These are phyloP conservation scores for Conringia planisiliqua DNA, from an alignment of 345 rosid genomes.

Conservation along the genomic window DNA sequence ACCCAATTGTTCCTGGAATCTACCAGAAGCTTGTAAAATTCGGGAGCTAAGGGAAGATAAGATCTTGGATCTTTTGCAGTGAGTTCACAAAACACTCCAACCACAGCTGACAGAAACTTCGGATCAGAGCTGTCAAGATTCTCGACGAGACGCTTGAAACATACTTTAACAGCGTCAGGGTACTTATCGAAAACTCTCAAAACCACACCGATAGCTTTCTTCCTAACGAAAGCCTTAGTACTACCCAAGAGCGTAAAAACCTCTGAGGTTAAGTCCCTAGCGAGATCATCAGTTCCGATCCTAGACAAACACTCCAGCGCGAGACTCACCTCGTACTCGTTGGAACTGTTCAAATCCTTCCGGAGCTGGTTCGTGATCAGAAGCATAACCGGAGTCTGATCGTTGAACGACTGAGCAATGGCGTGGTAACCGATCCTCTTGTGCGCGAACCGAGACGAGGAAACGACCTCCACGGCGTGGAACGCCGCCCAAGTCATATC, in stretches of 20 bases:
- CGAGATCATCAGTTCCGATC: conserved; percentile 76
- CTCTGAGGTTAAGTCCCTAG: conserved; percentile 84
- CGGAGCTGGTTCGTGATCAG: conserved; percentile 84
- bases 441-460: conserved; percentile 65
- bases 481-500: conserved; percentile 93
- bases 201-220: conserved; percentile 71
- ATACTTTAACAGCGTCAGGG: conserved; percentile 85
- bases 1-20: conserved; percentile 94
- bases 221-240: conserved; percentile 63
- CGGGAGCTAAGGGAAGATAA: conserved; percentile 85
- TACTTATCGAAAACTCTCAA: conserved; percentile 77
- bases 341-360: conserved; percentile 68
- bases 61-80: conserved; percentile 64
- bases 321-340: conserved; percentile 73
- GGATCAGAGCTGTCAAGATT: conserved; percentile 77
- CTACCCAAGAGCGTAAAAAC: conserved; percentile 69
- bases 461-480: conserved; percentile 82
- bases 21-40: conserved; percentile 72
- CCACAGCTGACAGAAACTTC: conserved; percentile 54
- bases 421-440: conserved; percentile 84
- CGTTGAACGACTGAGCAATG: conserved; percentile 72
- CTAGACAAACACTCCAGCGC: conserved; percentile 77
- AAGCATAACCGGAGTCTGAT: conserved; percentile 73
- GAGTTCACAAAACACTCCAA: conserved; percentile 87
- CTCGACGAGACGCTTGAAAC: conserved; percentile 89